phyloP scores from a whole-genome alignment of 495 filamentous ascomycete species.

The Sporormia fimetaria region DNA sequence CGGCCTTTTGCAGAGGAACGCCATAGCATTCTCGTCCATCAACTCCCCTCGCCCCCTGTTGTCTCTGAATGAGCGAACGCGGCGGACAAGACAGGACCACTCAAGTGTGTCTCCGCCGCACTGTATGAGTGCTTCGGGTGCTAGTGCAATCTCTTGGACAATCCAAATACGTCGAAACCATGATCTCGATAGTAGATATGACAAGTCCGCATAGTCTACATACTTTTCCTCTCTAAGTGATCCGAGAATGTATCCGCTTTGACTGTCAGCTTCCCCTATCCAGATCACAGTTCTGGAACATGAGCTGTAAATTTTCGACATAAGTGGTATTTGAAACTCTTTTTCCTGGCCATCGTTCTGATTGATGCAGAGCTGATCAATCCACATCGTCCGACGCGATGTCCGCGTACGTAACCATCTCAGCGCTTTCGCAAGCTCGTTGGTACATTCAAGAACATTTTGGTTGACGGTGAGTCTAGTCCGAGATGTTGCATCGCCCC shows the following conservation, averaged over 20 bases:
- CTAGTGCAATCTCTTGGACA: neutral
- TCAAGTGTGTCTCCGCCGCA: neutral
- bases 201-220: neutral
- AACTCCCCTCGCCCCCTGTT: too few relatives aligned
- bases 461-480: too few relatives aligned
- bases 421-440: too few relatives aligned
- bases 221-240: neutral
- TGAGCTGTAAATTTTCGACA: neutral
- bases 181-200: neutral
- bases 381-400: too few relatives aligned
- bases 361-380: neutral
- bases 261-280: neutral
- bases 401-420: too few relatives aligned
- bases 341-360: neutral
- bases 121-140: neutral
- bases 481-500: too few relatives aligned
- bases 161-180: conserved; percentile 3
- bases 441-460: too few relatives aligned
- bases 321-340: neutral
- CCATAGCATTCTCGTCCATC: too few relatives aligned
- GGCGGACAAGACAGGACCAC: neutral
- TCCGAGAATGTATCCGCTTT: neutral
- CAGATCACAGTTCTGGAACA: neutral
- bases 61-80: too few relatives aligned
- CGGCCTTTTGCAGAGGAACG: neutral